Evolutionary conservation across 2,329 filamentous ascomycete species (phyloP), one percentile per base, ranked within the genome.

Genomic region (Diaporthe capsici): DNA sequence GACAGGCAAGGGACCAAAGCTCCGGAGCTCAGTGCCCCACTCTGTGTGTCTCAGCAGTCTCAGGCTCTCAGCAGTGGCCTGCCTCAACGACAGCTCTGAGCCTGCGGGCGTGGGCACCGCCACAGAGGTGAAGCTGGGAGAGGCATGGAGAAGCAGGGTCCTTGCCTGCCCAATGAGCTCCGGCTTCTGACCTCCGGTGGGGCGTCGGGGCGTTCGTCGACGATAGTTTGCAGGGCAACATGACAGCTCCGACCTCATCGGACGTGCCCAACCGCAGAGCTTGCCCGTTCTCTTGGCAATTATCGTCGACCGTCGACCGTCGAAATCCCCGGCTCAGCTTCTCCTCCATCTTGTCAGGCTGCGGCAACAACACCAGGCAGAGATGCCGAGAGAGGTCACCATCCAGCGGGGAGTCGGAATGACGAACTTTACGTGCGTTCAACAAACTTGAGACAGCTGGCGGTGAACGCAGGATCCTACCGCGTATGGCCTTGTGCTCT

Each of bases 381-480:
- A 39, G 47, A 39, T 42, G 47, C 47, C 13, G 31, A 25, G 22
- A 39, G 31, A 28, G 9, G 0, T 25, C 31, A 28, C 13, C 13
- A 20, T 12, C 31, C 47, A 68, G 47, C n/a, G 65, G 65, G 47
- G 47, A 22, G n/a, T 17, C 47, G 28, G 13, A 39, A 28, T 31
- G 31, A 53, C 47, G 22, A 53, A 68, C 65, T 53, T 42, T 53
- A 28, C 47, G 47, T 68, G 31, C 65, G 65, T 68, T 68, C 47
- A 53, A 68, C 65, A 68, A 53, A 53, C n/a, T 28, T 68, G 65
- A 68, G 65, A 68, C 65, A 68, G 47, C 34, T 53, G 65, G 65
- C 65, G 47, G 47, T 68, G 65, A 68, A n/a, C 44, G 22, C 49
- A 39, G 34, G n/a, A 34, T 70, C 44, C 47, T 25, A 55, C 47